Percentiles rank a stretch among this genome's conserved stretches.
phyloP scores from a whole-genome alignment of 805 yeast species.

The Metschnikowia picachoensis region DNA sequence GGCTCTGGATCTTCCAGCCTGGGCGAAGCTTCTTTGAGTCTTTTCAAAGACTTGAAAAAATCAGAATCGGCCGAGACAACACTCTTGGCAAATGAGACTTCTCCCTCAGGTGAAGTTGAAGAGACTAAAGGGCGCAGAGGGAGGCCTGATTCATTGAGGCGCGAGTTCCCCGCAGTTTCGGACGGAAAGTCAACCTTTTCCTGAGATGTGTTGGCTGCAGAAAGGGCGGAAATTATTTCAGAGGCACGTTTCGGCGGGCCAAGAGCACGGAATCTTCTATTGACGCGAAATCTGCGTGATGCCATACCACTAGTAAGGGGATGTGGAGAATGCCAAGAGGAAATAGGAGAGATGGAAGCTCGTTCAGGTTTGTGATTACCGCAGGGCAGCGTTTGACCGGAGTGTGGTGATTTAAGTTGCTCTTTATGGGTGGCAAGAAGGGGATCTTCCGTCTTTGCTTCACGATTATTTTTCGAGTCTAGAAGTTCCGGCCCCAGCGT shows the following conservation, averaged over 20 bases:
- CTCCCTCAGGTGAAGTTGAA: not conserved
- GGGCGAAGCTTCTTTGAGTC: conserved; percentile 12
- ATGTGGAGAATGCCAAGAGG: not conserved
- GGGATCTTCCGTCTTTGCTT: too few relatives aligned
- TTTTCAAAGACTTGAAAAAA: conserved; percentile 18
- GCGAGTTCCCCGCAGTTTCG: not conserved
- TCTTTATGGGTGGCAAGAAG: too few relatives aligned
- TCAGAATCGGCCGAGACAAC: conserved; percentile 13
- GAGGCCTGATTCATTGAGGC: too few relatives aligned
- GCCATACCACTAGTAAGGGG: conserved; percentile 9
- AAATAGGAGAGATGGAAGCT: too few relatives aligned
- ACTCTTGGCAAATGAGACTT: not conserved
- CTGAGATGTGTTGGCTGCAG: not conserved
- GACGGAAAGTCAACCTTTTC: not conserved
- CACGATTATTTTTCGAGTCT: too few relatives aligned
- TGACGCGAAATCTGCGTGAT: conserved; percentile 28
- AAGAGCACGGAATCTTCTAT: conserved; percentile 32
- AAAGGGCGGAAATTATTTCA: conserved; percentile 2
- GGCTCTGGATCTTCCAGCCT: not conserved
- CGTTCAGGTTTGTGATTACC: too few relatives aligned
- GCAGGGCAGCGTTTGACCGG: too few relatives aligned
- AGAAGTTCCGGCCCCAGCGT: too few relatives aligned
- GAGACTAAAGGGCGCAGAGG: too few relatives aligned
- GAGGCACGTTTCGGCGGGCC: conserved; percentile 53
- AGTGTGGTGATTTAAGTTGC: too few relatives aligned